Base-by-base conservation (phyloP, 257 asterid genomes). In the Lycium barbarum region DNA sequence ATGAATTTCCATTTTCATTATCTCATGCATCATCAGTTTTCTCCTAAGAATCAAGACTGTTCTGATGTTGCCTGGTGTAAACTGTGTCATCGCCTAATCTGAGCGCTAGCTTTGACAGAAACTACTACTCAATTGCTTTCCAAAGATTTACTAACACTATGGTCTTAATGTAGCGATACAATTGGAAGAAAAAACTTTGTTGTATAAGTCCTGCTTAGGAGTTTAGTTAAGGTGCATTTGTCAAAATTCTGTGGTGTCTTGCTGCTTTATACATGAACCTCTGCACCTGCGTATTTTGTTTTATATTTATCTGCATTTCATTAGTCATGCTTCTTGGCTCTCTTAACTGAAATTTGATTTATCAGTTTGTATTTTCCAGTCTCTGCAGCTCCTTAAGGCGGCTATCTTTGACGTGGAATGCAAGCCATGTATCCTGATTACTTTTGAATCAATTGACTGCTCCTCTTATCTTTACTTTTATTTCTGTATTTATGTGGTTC, bases 381-480 rank as follows among this genome's bases (percentile, higher is more conserved):
- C 99, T 22, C 88, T 95, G 91, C 97, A 93, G 92, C 94, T 92
- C 79, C 93, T 97, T 84, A 97, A 94, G 92, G 97, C 89, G 82
- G 98, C 98, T 82, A 92, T 94, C 79, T 95, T 92, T 68, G 95
- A 94, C 67, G 59, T 86, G 84, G 99, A 96, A 90, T 95, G 94
- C 83, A 92, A 93, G 40, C 93, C 94, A 51, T 88, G 98, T 96
- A 95, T 96, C 99, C 99, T 93, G 65, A 82, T 70, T 83, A 84
- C 35, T 81, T 85, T 86, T 79, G 65, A 87, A 85, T 62, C 54
- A 45, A 43, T 80, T 73, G 70, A 79, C 58, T 58, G 49, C 84
- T 86, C 47, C 45, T 85, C 59, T 86, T 61, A 85, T 63, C 14
- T 70, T 1, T 59, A 76, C 26, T 45, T 62, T 81, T 65, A 11